Conservation (phyloP, 257 asterid genomes). For the Misopates orontium region DNA sequence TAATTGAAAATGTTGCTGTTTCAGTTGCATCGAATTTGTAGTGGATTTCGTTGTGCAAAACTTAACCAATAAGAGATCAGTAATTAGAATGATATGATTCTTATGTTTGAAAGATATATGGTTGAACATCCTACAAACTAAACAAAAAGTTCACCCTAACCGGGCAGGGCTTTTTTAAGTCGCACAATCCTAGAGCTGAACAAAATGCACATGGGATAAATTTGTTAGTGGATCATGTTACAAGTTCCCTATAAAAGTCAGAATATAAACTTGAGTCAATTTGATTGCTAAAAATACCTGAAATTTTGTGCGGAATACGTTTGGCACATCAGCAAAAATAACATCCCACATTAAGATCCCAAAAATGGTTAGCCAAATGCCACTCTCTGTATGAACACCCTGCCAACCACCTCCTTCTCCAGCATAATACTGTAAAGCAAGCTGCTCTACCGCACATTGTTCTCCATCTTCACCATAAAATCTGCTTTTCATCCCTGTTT, state of each 20-base stretch:
- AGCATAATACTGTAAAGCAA: conserved; percentile 86
- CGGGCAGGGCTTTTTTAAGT: too few species aligned
- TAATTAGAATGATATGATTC: not conserved
- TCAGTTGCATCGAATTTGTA: not conserved
- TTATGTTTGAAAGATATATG: not conserved
- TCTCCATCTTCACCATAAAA: conserved; percentile 88
- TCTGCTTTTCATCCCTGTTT: conserved; percentile 71
- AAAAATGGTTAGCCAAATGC: conserved; percentile 90
- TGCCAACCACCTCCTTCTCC: conserved; percentile 94
- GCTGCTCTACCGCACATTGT: conserved; percentile 85
- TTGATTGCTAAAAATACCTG: conserved; percentile 51
- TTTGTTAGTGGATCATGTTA: not conserved
- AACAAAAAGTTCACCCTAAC: too few species aligned
- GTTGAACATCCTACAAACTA: not conserved
- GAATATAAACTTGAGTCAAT: too few species aligned
- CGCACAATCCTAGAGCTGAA: too few species aligned
- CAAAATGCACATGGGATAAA: not conserved
- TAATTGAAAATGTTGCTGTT: too few species aligned
- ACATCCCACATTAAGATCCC: conserved; percentile 93
- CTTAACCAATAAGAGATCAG: not conserved
- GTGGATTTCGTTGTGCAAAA: not conserved
- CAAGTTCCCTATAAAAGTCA: not conserved
- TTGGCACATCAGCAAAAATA: conserved; percentile 79
- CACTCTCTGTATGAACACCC: conserved; percentile 92
- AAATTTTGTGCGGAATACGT: conserved; percentile 77